Conservation (phyloP, 1,284 basidiomycete species). For the Ceratobasidium sp. region DNA sequence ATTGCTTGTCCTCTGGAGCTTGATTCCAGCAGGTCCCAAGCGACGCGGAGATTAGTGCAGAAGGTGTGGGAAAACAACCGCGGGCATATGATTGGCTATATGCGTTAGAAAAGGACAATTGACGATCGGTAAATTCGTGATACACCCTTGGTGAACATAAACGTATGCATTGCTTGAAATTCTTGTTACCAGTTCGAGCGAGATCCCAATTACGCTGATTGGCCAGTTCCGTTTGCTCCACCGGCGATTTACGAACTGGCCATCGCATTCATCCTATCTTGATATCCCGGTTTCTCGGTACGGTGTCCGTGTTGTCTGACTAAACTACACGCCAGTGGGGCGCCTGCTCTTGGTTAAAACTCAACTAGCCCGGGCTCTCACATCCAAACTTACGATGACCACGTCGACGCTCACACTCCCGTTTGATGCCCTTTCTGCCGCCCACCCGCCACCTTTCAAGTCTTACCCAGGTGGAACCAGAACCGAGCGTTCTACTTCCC, state of each 20-base stretch:
- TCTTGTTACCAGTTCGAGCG: background rate
- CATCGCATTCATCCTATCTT: constrained; percentile 3
- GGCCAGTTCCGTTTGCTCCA: background rate
- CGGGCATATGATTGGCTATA: background rate
- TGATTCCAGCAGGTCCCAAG: constrained; percentile 20
- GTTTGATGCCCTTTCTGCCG: constrained; percentile 19
- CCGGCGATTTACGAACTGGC: constrained; percentile 17
- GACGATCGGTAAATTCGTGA: background rate
- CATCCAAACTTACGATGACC: background rate
- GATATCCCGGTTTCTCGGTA: constrained; percentile 14
- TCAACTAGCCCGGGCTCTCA: background rate
- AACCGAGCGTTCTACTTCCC: background rate
- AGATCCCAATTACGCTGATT: background rate
- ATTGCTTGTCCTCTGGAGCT: constrained; percentile 35
- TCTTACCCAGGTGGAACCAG: background rate
- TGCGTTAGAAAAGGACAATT: background rate
- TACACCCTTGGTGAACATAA: background rate
- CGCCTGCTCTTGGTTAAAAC: background rate
- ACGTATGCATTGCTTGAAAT: background rate
- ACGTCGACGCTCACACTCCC: constrained; percentile 23
- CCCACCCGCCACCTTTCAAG: background rate
- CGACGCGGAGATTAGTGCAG: constrained; percentile 18
- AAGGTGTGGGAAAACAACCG: too few relatives aligned
- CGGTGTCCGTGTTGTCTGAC: background rate
- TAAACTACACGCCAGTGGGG: background rate